phyloP scores from a whole-genome alignment of 495 filamentous ascomycete species.

The Penicillium nucicola region DNA sequence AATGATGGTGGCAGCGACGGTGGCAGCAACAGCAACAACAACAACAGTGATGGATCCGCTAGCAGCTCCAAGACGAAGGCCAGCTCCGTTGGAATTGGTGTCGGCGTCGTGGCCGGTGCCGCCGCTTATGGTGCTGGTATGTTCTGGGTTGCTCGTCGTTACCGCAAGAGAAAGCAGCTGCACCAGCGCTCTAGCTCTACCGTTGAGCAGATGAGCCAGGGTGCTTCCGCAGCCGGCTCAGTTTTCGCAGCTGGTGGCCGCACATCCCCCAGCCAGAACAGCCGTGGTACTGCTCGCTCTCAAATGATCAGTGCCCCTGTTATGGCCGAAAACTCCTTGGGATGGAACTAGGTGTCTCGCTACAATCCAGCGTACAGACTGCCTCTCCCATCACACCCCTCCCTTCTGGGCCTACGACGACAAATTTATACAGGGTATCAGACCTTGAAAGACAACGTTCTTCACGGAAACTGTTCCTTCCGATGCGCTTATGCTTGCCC shows the following conservation, averaged over 20 bases:
- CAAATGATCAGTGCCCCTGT: slow-evolving; percentile 81
- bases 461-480: background rate
- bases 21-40: slow-evolving; percentile 22
- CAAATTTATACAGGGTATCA: background rate
- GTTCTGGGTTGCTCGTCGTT: slow-evolving; percentile 92
- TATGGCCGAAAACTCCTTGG: slow-evolving; percentile 95
- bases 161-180: slow-evolving; percentile 79
- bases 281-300: slow-evolving; percentile 67
- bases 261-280: slow-evolving; percentile 48
- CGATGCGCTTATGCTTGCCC: slow-evolving; percentile 6
- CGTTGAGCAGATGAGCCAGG: slow-evolving; percentile 49
- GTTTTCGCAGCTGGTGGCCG: slow-evolving; percentile 40
- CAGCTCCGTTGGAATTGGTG: slow-evolving; percentile 80
- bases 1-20: slow-evolving; percentile 4
- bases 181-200: slow-evolving; percentile 72
- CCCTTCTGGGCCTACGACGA: slow-evolving; percentile 2
- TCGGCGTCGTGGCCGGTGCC: slow-evolving; percentile 74
- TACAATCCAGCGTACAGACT: slow-evolving; percentile 2
- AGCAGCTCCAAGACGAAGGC: slow-evolving; percentile 53
- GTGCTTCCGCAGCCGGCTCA: slow-evolving; percentile 30
- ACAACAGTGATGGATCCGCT: slow-evolving; percentile 43
- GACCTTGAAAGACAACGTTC: background rate
- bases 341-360: slow-evolving; percentile 76
- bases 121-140: slow-evolving; percentile 97
- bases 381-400: background rate